These are phyloP conservation scores for Kwoniella dejecticola DNA, from an alignment of 768 basidiomycete species.

Conservation along the genomic window DNA sequence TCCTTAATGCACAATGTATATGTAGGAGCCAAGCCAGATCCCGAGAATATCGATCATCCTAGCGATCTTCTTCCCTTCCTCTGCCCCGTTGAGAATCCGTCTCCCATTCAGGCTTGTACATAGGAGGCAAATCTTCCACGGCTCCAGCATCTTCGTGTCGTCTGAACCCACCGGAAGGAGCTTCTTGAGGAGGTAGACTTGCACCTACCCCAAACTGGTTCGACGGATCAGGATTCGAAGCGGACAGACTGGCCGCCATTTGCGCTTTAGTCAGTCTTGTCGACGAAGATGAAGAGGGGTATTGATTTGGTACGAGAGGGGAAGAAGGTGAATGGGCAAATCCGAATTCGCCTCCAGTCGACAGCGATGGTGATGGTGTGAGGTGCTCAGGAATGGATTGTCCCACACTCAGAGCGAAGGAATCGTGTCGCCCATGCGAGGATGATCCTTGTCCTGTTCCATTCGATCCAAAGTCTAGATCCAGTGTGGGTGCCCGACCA, in stretches of 20 bases:
- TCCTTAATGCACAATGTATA: constrained; percentile 3
- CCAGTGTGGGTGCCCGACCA: neutral
- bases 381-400: constrained; percentile 13
- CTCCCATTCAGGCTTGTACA: constrained; percentile 45
- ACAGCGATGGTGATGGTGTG: constrained; percentile 15
- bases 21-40: neutral
- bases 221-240: constrained; percentile 29
- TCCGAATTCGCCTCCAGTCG: neutral
- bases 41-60: neutral
- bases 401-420: constrained; percentile 18
- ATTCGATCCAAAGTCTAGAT: neutral
- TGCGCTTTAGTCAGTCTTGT: constrained; percentile 36
- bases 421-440: constrained; percentile 28
- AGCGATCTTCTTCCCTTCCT: neutral
- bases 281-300: constrained; percentile 2
- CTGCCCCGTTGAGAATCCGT: constrained; percentile 10
- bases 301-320: constrained; percentile 9
- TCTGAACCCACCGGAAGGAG: constrained; percentile 39
- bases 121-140: constrained; percentile 45
- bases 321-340: constrained; percentile 17
- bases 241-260: constrained; percentile 32
- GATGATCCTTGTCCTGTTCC: neutral
- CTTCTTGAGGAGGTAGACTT: constrained; percentile 27
- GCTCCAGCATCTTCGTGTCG: constrained; percentile 45
- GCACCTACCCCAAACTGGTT: neutral